Base-by-base conservation (phyloP, 495 filamentous ascomycete species). In the Mytilinidion resinicola region DNA sequence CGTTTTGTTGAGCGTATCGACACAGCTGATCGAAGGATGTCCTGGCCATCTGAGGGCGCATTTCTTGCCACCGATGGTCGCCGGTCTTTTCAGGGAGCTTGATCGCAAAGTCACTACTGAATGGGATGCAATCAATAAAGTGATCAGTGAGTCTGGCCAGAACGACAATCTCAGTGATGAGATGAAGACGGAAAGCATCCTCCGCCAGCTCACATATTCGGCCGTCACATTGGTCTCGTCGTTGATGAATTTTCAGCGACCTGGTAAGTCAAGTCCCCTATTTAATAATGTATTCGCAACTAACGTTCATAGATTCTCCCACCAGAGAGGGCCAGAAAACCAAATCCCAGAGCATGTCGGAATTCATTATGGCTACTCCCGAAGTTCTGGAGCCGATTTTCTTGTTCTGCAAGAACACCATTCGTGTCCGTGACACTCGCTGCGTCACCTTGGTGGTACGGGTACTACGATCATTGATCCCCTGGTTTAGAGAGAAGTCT, bases 141-240 rank as follows among this genome's bases (percentile, higher is more conserved):
- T 86, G 21, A 79, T 77, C 8, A 81, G 81, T 58, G 76, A 82
- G 33, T 82, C 82, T 9, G 79, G 80, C 0, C 82, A 86, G 15
- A 83, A 84, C 43, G 82, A 80, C 47, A 79, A 86, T 64, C 76
- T 99, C 37, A 86, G 87, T 1, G 88, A 95, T 62, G 95, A 99
- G 75, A 99, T 99, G 93, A 96, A 95, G 72, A 85, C 89, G 17
- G 93, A 99, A 69, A 96, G 92, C 70, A 93, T 97, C 25, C 77
- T 99, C 35, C 83, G 93, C n/a, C 89, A 95, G 57, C 77, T 97
- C 48, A 96, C 93, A 0, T 90, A 91, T 68, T 88, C 90, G 37
- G 88, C 92, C 7, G 89, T 96, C 11, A 85, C 91, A 58, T 87
- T 96, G 79, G 88, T 96, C 43, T 86, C 90, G 21, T 86, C 86